Evolutionary conservation across 164 flowering plant genomes (phyloP), one percentile per base, ranked within the genome.

Genomic region (Euptelea pleiosperma): DNA sequence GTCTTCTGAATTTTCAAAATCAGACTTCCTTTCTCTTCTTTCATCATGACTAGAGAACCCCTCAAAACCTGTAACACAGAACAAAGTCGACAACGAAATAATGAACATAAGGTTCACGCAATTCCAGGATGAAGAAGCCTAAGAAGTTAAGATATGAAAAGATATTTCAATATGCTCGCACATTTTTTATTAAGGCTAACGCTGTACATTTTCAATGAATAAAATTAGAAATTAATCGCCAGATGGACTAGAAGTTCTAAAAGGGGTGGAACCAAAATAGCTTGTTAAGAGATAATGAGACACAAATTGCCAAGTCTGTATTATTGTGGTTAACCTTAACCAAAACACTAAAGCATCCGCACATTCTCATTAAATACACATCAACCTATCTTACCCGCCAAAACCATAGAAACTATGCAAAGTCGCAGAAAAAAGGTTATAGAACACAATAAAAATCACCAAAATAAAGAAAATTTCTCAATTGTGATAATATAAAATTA

Each of bases 1-100:
- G 72, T 90, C 97, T 66, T 87, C 95, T 6, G 89, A 87, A 69
- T 73, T 81, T 57, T 86, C 97, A 77, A 81, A 75, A 61, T 90
- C 95, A 44, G 89, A 85, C 62, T 75, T 85, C 58, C 87, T 78
- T 47, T 89, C 93, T 62, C 78, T 77, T 69, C 72, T 76, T 64
- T 77, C 87, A 25, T 83, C 89, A 41, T 73, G 61, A 42, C 73
- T 55, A 25, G 75, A 71, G 41, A 54, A 74, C 9, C 88, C 90
- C 49, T 86, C 88, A 63, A 76, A 77, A 45, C 85, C 87, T 82
- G 61, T 37, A 35, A 14, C 14, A 48, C 7, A 41, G 10, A 22
- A 25, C 5, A 45, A 25, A 39, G n/a, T 37, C 18, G 31, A 1
- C 3, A 10, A 33, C 2, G 26, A 33, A 33, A 21, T 14, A 21